Evolutionary conservation across 176 grass and related monocot genomes (phyloP).

Genomic region (Saccharum spontaneum): DNA sequence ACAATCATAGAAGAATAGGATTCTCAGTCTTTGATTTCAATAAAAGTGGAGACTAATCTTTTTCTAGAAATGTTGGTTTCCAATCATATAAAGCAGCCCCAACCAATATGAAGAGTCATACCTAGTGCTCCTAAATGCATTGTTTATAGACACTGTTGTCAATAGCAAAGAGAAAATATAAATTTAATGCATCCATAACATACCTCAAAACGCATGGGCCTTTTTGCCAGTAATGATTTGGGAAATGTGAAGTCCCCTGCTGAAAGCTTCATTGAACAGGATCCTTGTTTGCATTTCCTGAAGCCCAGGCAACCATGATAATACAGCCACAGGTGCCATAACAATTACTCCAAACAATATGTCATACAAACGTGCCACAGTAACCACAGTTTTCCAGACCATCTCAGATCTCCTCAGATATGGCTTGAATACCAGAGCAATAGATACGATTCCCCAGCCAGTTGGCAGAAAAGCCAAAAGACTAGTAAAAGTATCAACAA

Average conservation of each 20-base stretch:
- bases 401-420: conserved; percentile 65
- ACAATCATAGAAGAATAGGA: not conserved
- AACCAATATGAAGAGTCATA: not conserved
- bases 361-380: conserved; percentile 83
- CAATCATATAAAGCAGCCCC: conserved; percentile 5
- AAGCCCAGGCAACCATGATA: conserved; percentile 94
- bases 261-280: conserved; percentile 95
- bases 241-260: conserved; percentile 84
- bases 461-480: conserved; percentile 90
- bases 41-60: not conserved
- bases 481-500: conserved; percentile 80
- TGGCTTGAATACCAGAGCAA: conserved; percentile 84
- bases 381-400: conserved; percentile 76
- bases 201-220: conserved; percentile 66
- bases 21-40: not conserved
- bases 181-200: conserved; percentile 14
- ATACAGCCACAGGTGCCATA: conserved; percentile 79
- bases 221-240: conserved; percentile 91
- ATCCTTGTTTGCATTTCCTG: conserved; percentile 99
- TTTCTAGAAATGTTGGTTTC: not conserved
- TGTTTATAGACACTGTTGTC: not conserved
- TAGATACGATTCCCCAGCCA: conserved; percentile 94
- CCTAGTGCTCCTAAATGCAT: not conserved
- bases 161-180: conserved; percentile 1
- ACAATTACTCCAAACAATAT: conserved; percentile 87